Base-by-base conservation (phyloP, 192 early-diverging fungal genomes). In the Coemansia sp. region DNA sequence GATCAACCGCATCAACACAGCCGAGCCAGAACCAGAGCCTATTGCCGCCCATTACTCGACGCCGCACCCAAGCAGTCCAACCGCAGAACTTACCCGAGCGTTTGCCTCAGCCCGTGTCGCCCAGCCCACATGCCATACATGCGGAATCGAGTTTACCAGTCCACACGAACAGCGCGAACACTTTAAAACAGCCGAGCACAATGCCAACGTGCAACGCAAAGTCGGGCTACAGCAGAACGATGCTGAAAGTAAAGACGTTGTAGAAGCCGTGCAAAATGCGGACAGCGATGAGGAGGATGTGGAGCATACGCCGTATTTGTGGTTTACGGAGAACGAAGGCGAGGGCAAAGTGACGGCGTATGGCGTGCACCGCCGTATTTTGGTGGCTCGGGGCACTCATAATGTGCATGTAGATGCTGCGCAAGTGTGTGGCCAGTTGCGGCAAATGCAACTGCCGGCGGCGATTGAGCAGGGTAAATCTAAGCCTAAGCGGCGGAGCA, bases 321-420 rank as follows among this genome's bases (percentile, higher is more conserved):
- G 78, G 72, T 74, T 81, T 48, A 36, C 52, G 11, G 52, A 42
- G 28, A 20, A 52, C 51, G 2, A 25, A 36, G 20, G 9, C 7
- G 5, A 34, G 15, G 22, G 20, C 12, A 8, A 19, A 4, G 58
- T 49, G 3, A 50, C 57, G 3, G 69, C 54, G 50, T 75, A 71
- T 26, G 78, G 77, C 2, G 53, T 73, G n/a, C 66, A 74, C 6
- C 64, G 77, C 10, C 71, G 71, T 4, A 44, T 79, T 10, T 61
- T 79, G 5, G 53, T 70, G 17, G 46, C 68, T 11, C 59, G 59
- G 17, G 68, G 67, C 47, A 66, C 34, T 47, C 71, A 66, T 31
- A 58, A 57, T 14, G 65, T 62, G 0, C 69, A 72, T 10, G 53
- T 63, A 2, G 72, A 74, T 37, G 62, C 62, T 0, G 56, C 47